Evolutionary conservation across 441 rosid genomes (phyloP), one percentile per base, ranked within the genome.

Genomic region (Pelargonium myrrhifolium): DNA sequence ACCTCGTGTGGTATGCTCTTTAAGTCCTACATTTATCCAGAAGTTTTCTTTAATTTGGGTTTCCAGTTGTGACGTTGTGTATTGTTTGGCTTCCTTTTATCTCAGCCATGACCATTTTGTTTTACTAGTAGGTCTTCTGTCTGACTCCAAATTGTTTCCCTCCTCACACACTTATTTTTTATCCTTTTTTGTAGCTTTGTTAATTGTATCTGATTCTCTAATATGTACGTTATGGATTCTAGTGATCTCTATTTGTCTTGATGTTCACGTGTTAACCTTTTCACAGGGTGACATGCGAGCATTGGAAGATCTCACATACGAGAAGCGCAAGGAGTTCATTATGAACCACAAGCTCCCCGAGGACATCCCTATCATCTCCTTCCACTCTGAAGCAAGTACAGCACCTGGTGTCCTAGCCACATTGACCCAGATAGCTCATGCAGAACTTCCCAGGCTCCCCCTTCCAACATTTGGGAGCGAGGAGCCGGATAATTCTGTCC

Each of bases 201-300:
- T 35, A n/a, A n/a, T n/a, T 35, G 8, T 35, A 35, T 35, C 39
- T 35, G 39, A 35, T 35, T 35, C 39, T 35, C 31, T 17, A 24
- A 15, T 20, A 67, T 22, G 35, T 28, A 45, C 10, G 12, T 14
- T 8, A 22, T 26, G 56, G 42, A 56, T 9, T 42, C 12, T 42
- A 10, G 47, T 42, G 9, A 11, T 42, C 4, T 42, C 47, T 26
- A 18, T 39, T 10, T 59, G 55, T 42, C 58, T 14, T 43, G 11
- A 15, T 6, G 10, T 12, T 45, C 9, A 40, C 24, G 6, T 62
- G 9, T 37, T 9, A 7, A 21, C 20, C 64, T 9, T 64, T 62
- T 10, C 77, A 71, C 63, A 89, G 97, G 99, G 99, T 37, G 98
- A 92, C 78, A 80, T 94, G 76, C 94, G 80, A 92, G 92, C 99